Evolutionary conservation across 495 filamentous ascomycete genomes (phyloP), one percentile per base, ranked within the genome.

Genomic region (Oleoguttula mirabilis): DNA sequence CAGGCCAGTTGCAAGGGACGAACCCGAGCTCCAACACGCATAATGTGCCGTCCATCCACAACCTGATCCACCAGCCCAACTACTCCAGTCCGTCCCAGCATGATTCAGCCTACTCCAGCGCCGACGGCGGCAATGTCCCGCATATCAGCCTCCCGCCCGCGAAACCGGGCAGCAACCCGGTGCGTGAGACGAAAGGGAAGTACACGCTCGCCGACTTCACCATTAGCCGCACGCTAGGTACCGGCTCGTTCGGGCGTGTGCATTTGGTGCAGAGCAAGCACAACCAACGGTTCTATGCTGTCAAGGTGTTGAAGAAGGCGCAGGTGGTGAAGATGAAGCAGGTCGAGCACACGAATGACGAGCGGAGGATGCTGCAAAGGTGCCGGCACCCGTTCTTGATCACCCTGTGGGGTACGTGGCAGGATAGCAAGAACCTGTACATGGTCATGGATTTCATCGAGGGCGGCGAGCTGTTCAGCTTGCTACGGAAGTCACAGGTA

Each of bases 401-500:
- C 55, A 96, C 92, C 2, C 64, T 98, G 33, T 96, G 92, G 92
- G 92, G 92, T 24, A 98, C 90, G 14, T 98, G 94, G 61, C 87
- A 96, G 60, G 92, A 96, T 52, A 72, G 82, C 15, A 80, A 78
- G 60, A 96, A 98, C 58, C 66, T 98, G 16, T 98, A 98, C 69
- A 96, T 98, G 90, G 90, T 98, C 51, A 96, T 98, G 90, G 90
- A 96, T 56, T 98, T 98, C 66, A 84, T 98, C n/a, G 92, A 98
- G 62, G 90, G 90, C 51, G 90, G 90, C 43, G 92, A 98, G 67
- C 68, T 98, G 37, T 98, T 98, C 62, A 95, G 88, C 55, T 60
- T 96, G 51, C 67, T 98, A 42, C 76, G 92, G 43, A 95, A 95
- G 64, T 95, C 88, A 27, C 92, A 94, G 71, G 90, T 95, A 68